Base-by-base conservation (phyloP, 2,329 filamentous ascomycete species). In the Pseudocercospora fijiensis region DNA sequence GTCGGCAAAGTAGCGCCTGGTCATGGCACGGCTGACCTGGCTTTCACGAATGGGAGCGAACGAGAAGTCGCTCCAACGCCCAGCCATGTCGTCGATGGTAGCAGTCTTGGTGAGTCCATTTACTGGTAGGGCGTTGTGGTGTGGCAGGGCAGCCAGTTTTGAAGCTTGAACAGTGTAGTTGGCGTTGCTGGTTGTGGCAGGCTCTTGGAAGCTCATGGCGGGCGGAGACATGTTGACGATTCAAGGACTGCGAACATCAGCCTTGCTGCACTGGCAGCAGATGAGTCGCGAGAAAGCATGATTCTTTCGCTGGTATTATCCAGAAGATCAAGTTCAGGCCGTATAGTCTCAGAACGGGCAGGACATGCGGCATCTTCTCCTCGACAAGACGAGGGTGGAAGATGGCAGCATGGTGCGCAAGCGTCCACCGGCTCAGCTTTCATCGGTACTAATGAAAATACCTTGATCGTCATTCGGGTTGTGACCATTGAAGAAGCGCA, bases 241-340 rank as follows among this genome's bases (percentile, higher is more conserved):
- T 58, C 24, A 58, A 18, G 47, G 33, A 28, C 56, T 58, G 56
- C 56, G 16, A 60, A 10, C 13, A 30, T 60, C 27, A 60, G 58
- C 57, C 49, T 58, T 51, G 57, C 57, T 33, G 61, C 57, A 52
- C 57, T 57, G 61, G 65, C 68, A 71, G 74, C 73, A 70, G 74
- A 72, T 76, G 77, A 79, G 81, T 60, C 57, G 85, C 64, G 61
- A 71, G 70, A 73, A 85, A 85, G 91, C 91, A 96, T 96, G 92
- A 95, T 76, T 96, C 90, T 92, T 96, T 92, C 92, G 92, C 92
- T 92, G 90, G 91, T 91, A 95, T 95, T 94, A 94, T 93, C 91
- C 90, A 73, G 91, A 93, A 71, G 90, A 93, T 94, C 91, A 94
- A 94, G 90, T 94, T 92, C 82, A 83, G 83, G 89, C 91, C 90